Evolutionary conservation across 208 protist genomes (phyloP).

Genomic region (Leishmania lainsoni): DNA sequence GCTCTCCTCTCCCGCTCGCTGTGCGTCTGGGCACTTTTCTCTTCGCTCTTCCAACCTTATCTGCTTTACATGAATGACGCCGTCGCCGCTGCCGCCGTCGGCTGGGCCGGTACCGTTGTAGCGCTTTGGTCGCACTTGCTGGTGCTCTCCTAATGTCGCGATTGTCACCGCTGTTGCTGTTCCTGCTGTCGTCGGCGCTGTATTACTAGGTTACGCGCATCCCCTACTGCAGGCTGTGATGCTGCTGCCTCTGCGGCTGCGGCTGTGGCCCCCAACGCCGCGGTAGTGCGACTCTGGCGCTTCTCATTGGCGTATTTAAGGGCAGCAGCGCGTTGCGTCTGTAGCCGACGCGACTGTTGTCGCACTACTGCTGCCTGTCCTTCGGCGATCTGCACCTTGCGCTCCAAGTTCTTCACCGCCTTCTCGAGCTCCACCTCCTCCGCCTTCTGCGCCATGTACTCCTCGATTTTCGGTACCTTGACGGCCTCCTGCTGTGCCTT

Average conservation of each 20-base stretch:
- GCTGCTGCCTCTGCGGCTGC: constrained; percentile 4
- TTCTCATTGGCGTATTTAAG: constrained; percentile 40
- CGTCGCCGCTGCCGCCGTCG: not conserved
- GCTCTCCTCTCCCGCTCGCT: not conserved
- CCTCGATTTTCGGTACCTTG: constrained; percentile 92
- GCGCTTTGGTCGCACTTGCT: not conserved
- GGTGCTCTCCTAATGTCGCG: not conserved
- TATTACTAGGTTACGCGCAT: constrained; percentile 12
- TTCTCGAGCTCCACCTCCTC: constrained; percentile 91
- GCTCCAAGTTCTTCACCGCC: constrained; percentile 83
- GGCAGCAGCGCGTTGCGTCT: constrained; percentile 33
- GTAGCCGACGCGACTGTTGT: constrained; percentile 57
- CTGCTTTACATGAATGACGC: not conserved
- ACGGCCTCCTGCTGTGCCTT: constrained; percentile 86
- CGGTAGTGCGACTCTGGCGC: constrained; percentile 5
- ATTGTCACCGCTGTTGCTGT: not conserved
- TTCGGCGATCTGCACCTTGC: constrained; percentile 93
- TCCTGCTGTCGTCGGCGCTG: constrained; percentile 16
- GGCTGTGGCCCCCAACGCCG: not conserved
- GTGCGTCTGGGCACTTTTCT: not conserved
- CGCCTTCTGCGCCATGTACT: constrained; percentile 94
- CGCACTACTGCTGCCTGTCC: constrained; percentile 69
- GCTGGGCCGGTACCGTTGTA: not conserved
- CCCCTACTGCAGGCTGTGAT: constrained; percentile 11
- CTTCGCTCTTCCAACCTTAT: not conserved